A percentile compares a stretch with the other conserved stretches of the same genome.
Evolutionary conservation across 495 filamentous ascomycete species (phyloP).

Genomic region (Cercophora newfieldiana): DNA sequence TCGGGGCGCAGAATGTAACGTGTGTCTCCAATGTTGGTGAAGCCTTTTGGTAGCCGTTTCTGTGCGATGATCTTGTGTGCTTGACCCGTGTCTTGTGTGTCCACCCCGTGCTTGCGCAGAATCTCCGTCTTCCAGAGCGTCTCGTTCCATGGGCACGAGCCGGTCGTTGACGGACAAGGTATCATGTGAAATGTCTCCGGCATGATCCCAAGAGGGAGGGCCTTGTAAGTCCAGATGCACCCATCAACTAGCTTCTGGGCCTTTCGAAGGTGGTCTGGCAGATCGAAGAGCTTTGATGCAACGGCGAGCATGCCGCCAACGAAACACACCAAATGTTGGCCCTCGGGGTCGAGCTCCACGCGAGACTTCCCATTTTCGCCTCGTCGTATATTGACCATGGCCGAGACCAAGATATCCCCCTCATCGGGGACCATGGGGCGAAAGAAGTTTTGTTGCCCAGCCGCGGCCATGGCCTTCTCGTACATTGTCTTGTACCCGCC

Average conservation of each 20-base stretch:
- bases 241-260: constrained; percentile 75
- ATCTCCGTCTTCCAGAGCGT: constrained; percentile 48
- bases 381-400: constrained; percentile 55
- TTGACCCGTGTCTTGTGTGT: constrained; percentile 13
- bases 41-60: constrained; percentile 66
- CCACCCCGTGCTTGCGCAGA: constrained; percentile 11
- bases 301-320: constrained; percentile 82
- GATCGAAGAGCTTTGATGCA: constrained; percentile 67
- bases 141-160: constrained; percentile 70
- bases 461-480: constrained; percentile 61
- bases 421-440: constrained; percentile 57
- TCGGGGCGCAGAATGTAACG: constrained; percentile 58
- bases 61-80: constrained; percentile 48
- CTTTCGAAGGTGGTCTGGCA: constrained; percentile 65
- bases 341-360: constrained; percentile 40
- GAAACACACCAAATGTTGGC: constrained; percentile 61
- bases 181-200: constrained; percentile 67
- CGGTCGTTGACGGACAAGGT: constrained; percentile 56
- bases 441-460: constrained; percentile 67
- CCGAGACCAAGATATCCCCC: constrained; percentile 48
- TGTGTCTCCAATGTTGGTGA: constrained; percentile 54
- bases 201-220: constrained; percentile 75
- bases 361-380: constrained; percentile 67
- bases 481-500: constrained; percentile 77
- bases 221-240: constrained; percentile 80